Percentiles rank a stretch among this genome's conserved stretches.
phyloP scores from a whole-genome alignment of 208 protist genomes.

The Acanthamoeba lugdunensis region DNA sequence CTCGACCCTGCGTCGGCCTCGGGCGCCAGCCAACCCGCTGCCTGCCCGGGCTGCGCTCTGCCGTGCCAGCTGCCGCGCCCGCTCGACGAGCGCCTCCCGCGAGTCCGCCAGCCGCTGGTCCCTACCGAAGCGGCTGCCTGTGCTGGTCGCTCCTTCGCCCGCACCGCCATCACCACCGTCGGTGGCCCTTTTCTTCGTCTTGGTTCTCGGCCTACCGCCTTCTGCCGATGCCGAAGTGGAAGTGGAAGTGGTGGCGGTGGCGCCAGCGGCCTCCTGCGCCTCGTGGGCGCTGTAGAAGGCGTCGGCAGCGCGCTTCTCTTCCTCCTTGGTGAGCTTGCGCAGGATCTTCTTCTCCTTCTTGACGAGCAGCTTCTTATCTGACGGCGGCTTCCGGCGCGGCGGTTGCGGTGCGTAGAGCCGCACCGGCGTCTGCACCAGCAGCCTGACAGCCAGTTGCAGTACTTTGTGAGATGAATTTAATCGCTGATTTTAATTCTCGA shows the following conservation, averaged over 20 bases:
- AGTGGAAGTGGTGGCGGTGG: not conserved
- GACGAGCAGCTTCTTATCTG: not conserved
- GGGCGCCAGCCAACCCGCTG: not conserved
- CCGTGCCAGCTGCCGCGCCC: not conserved
- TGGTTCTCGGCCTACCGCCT: too few relatives aligned
- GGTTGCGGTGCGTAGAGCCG: not conserved
- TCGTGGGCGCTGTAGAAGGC: not conserved
- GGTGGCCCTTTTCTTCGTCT: not conserved
- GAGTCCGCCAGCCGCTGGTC: not conserved
- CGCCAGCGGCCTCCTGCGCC: not conserved
- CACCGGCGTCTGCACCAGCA: not conserved
- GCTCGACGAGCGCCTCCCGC: not conserved
- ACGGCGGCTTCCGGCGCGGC: not conserved
- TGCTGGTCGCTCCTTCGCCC: not conserved
- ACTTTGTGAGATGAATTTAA: too few relatives aligned
- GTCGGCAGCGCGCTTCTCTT: not conserved
- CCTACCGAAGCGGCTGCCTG: not conserved
- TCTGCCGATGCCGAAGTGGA: not conserved
- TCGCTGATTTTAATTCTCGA: too few relatives aligned
- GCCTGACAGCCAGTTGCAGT: too few relatives aligned
- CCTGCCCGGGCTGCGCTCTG: not conserved
- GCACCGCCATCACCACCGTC: too few relatives aligned
- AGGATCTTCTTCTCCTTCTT: conserved; percentile 55
- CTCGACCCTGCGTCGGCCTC: not conserved
- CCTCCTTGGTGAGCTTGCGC: conserved; percentile 24